Evolutionary conservation across 805 yeast species (phyloP), one percentile per base, ranked within the genome.

Genomic region (Candida maesae): DNA sequence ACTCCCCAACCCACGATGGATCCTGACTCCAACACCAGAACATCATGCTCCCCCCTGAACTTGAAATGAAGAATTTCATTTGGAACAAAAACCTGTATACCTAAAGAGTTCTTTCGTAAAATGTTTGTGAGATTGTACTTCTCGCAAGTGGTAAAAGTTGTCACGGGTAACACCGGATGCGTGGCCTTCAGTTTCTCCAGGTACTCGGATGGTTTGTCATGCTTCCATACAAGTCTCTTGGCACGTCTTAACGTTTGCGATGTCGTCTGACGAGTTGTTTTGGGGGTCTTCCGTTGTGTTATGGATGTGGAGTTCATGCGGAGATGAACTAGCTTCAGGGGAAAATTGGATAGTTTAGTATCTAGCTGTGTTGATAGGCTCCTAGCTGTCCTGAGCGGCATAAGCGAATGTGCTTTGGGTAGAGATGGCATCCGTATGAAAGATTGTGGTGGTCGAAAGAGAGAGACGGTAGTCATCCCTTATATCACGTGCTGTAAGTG

Each of bases 1-100:
- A 86, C 63, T 8, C 88, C 88, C 95, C 96, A 89, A 0, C 87
- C 84, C 12, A 86, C 87, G 11, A 89, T 65, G 0, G 95, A 77
- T 3, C 96, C 97, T 50, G 82, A 81, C 4, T 79, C 73, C 32
- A 90, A 65, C 1, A 89, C 67, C 64, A 89, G 71, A 3, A 88
- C 67, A 50, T 86, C 90, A 10, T 65, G 62, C 11, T 60, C 49
- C n/a, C 56, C 56, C 5, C 65, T 61, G 38, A 60, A 68, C 23
- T 65, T 66, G 39, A 79, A 73, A 43, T 76, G 75, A 0, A 84
- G 68, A 12, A 85, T 86, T 56, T 85, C 93, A 28, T 78, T 79
- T 1, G 84, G 82, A 2, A 82, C 71, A n/a, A 82, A 56, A 1
- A 58, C 51, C 13, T 63, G 62, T 51, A 6, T 66, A 1, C 46